Base-by-base conservation (phyloP, 129 eudicot genomes). In the Ambrosia artemisiifolia region DNA sequence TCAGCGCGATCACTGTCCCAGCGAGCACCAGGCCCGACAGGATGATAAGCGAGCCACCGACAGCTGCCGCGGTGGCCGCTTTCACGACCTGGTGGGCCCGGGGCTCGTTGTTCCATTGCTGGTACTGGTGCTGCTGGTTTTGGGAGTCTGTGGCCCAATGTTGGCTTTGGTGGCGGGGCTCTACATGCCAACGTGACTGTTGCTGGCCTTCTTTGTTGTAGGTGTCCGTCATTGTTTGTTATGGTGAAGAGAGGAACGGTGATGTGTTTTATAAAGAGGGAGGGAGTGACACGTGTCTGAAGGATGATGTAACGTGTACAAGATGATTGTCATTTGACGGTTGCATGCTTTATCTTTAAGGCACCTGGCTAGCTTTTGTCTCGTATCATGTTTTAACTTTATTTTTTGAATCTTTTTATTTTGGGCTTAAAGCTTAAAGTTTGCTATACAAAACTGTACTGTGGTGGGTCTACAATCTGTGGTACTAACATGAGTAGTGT, bases 41-140 rank as follows among this genome's bases (percentile, higher is more conserved):
- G 8, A 86, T 49, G 18, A 89, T 78, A 59, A 90, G 88, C 3
- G 87, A 84, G 0, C 96, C 96, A 32, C 93, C 93, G 6, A 83
- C 87, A 0, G 88, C 76, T 34, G 69, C 84, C 0, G 93, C 85
- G 19, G 87, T 84, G 3, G 84, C 88, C 2, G 91, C 94, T 74
- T 85, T 90, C 36, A 77, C 87, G 46, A 83, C 67, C 82, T 78
- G 86, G 79, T 83, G 53, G 2, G 65, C 64, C 11, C 30, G 24
- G 38, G 46, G 35, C 8, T 28, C 49, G 28, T 33, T 67, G 28
- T 24, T 24, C 28, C 28, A 24, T 0, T 24, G 28, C 28, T 24
- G 28, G 28, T 0, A 5, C 43, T 36, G 43, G 43, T n/a, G n/a
- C 56, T 38, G 7, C 43, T 36, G 43, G 43, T 7, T 7, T 36